Percentiles rank a stretch among this genome's conserved stretches.
Conservation (phyloP, 2,329 filamentous ascomycete species). For the Fusarium denticulatum region DNA sequence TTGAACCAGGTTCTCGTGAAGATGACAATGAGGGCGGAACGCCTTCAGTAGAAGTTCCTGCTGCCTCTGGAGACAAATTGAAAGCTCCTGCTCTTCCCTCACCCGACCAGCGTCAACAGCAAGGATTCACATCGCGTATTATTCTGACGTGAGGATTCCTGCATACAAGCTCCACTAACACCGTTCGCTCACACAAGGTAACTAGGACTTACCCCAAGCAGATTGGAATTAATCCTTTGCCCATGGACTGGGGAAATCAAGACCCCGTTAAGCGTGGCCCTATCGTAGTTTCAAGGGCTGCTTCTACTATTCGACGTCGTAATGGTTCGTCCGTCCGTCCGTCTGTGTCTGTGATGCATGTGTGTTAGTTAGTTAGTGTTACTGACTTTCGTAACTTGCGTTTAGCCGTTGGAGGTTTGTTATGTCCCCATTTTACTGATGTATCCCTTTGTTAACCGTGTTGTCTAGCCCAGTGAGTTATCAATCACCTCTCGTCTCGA, state of each 20-base stretch:
- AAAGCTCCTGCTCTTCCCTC: conserved; percentile 41
- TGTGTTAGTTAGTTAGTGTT: conserved; percentile 1
- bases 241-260: conserved; percentile 85
- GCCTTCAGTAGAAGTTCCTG: conserved; percentile 19
- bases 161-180: conserved; percentile 1
- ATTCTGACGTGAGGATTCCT: conserved; percentile 60
- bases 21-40: conserved; percentile 10
- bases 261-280: conserved; percentile 83
- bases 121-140: conserved; percentile 63
- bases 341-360: conserved; percentile 6
- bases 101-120: conserved; percentile 54
- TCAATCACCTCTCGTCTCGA: neutral
- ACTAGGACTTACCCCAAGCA: conserved; percentile 87
- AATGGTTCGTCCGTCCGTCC: conserved; percentile 69
- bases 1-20: conserved; percentile 18
- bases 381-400: conserved; percentile 21
- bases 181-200: conserved; percentile 12
- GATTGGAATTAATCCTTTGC: conserved; percentile 90
- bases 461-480: conserved; percentile 48
- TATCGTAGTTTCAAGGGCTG: conserved; percentile 83
- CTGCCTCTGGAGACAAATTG: conserved; percentile 26
- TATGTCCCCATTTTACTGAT: conserved; percentile 16
- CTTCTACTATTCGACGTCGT: conserved; percentile 79
- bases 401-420: conserved; percentile 67
- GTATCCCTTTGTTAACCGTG: conserved; percentile 35